Percentiles rank a stretch among this genome's conserved stretches.
These are phyloP conservation scores for Trypethelium eluteriae DNA, from an alignment of 495 filamentous ascomycete genomes.

Conservation along the genomic window DNA sequence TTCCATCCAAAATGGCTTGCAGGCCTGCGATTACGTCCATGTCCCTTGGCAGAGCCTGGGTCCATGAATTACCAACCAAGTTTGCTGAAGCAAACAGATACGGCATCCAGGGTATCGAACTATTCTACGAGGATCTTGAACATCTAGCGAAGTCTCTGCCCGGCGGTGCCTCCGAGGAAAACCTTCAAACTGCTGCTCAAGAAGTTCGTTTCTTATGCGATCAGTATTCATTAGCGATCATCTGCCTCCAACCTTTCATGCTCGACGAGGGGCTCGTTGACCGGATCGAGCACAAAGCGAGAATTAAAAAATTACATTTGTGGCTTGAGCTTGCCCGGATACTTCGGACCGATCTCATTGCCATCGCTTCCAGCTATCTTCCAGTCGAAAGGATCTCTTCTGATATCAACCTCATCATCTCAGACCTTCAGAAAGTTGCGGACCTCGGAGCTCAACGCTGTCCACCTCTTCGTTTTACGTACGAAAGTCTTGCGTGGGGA, in stretches of 20 bases:
- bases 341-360: conserved; percentile 62
- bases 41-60: conserved; percentile 61
- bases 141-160: conserved; percentile 43
- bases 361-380: conserved; percentile 67
- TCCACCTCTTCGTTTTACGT: conserved; percentile 61
- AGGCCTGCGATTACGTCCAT: conserved; percentile 48
- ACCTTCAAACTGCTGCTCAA: conserved; percentile 50
- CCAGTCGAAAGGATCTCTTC: conserved; percentile 48
- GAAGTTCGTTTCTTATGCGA: conserved; percentile 50
- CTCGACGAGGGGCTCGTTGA: conserved; percentile 72
- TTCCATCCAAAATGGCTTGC: conserved; percentile 26
- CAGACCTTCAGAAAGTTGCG: conserved; percentile 57
- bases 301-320: conserved; percentile 55
- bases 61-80: conserved; percentile 55
- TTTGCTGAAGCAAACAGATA: conserved; percentile 56
- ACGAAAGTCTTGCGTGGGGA: conserved; percentile 70
- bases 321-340: conserved; percentile 63
- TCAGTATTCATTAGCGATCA: conserved; percentile 50
- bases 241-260: conserved; percentile 72
- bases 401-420: conserved; percentile 51
- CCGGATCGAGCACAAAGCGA: conserved; percentile 48
- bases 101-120: conserved; percentile 65
- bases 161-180: conserved; percentile 23
- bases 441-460: conserved; percentile 50
- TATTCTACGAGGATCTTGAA: conserved; percentile 73